Evolutionary conservation across 2,329 filamentous ascomycete genomes (phyloP), one percentile per base, ranked within the genome.

Genomic region (Cladophialophora immunda): DNA sequence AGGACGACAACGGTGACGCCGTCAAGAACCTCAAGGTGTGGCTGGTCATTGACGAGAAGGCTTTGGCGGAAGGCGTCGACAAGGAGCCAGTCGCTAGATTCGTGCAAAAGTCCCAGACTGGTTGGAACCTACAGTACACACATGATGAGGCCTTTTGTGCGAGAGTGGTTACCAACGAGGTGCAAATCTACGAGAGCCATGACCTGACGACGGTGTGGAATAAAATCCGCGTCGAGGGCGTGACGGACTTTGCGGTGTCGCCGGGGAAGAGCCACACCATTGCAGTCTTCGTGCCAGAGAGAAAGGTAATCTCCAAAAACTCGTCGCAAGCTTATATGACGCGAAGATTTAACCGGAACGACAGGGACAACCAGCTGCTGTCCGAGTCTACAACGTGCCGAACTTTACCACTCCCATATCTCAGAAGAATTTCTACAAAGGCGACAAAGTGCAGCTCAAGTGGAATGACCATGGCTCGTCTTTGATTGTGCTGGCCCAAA

Each of bases 351-450:
- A 29, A 56, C 27, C 19, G 17, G 13, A 50, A 70, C 62, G 22
- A n/a, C 72, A 97, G 92, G 94, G 95, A 59, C 92, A 94, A 87
- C 95, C 95, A 38, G 94, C 95, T 62, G 88, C 92, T 1, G 93
- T 98, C 79, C 97, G 96, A 81, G 92, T 98, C 68, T 99, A 91
- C 83, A 93, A 94, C 73, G 92, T 98, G 38, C 94, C 95, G 50
- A 86, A 95, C 74, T 98, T 98, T 81, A 86, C 82, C 70, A 84
- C 83, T 61, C 90, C 94, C 4, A 89, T 97, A 58, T 97, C 94
- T 45, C 94, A 98, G 79, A 99, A 99, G 89, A 97, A 91, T 1
- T 99, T 99, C 78, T 99, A 93, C 88, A 99, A 99, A 84, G 94
- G 94, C 70, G 95, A 99, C 84, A 98, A 98, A 84, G 94, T 99